Evolutionary conservation across 2,329 filamentous ascomycete genomes (phyloP), one percentile per base, ranked within the genome.

Genomic region (Pyricularia sp.): DNA sequence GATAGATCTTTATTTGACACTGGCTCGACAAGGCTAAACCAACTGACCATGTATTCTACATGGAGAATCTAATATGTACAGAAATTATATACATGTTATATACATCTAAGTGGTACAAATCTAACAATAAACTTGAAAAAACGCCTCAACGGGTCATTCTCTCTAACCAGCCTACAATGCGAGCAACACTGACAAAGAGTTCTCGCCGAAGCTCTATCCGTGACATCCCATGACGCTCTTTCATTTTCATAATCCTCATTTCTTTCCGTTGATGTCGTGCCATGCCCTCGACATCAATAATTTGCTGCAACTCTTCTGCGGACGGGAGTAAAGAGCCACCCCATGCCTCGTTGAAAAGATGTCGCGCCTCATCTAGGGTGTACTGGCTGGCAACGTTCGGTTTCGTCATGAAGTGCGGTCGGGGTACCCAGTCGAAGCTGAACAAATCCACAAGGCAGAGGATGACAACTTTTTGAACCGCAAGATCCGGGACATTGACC

Each of bases 271-370:
- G 69, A n/a, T 70, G 65, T 70, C 69, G 26, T 67, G 74, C 61
- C 2, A 69, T 70, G n/a, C 23, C 58, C 58, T 61, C 58, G 58
- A 61, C 25, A 26, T 73, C 71, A 20, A 79, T 72, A 3, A 74
- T 67, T 7, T 69, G 70, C 59, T 71, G 66, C 28, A 81, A 69
- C 64, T 74, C 69, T 1, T 74, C 68, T 9, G 77, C 25, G 0
- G 74, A 68, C 6, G 77, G 77, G 5, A 81, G 74, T 11, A 81
- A 69, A 7, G 74, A 72, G 11, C 68, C 68, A 20, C 75, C 78
- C 80, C 80, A 82, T 0, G 78, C 78, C 20, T 74, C 71, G 50
- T 81, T 78, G 58, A 79, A 76, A n/a, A 79, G 68, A 2, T 61
- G 68, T 72, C 79, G 80, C 69, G 79, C 78, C 61, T 79, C 73